Conservation (phyloP, 768 basidiomycete species). For the Coprinellus micaceus region DNA sequence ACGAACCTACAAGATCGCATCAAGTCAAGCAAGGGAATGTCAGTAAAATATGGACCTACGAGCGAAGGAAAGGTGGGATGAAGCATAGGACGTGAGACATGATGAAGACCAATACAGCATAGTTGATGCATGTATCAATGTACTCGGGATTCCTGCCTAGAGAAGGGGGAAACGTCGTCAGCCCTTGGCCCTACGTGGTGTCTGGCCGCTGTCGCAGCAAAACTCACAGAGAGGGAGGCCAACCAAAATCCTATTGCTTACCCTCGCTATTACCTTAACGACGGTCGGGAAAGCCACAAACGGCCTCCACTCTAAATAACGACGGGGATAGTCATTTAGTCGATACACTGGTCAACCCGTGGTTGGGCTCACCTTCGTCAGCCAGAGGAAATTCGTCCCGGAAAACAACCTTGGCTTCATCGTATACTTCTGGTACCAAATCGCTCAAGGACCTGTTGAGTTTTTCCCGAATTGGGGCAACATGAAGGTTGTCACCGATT, state of each 20-base stretch:
- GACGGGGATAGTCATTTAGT: neutral
- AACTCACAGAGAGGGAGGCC: constrained; percentile 10
- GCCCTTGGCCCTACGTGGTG: too few relatives aligned
- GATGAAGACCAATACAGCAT: constrained; percentile 28
- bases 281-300: neutral
- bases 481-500: constrained; percentile 14
- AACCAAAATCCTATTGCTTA: constrained; percentile 2
- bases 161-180: too few relatives aligned
- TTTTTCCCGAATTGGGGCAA: constrained; percentile 15
- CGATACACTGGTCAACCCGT: too few relatives aligned
- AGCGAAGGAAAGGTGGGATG: constrained; percentile 32
- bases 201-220: neutral
- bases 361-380: neutral
- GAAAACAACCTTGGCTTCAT: neutral
- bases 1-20: neutral
- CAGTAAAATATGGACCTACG: constrained; percentile 3
- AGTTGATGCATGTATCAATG: constrained; percentile 24
- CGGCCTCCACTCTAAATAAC: neutral
- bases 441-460: constrained; percentile 12
- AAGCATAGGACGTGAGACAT: constrained; percentile 24
- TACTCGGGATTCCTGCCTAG: constrained; percentile 35
- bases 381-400: neutral
- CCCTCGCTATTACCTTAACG: neutral
- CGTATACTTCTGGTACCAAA: constrained; percentile 7
- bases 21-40: too few relatives aligned